Percentiles rank a stretch among this genome's conserved stretches.
These are phyloP conservation scores for Helicostylum pulchrum DNA, from an alignment of 192 early-diverging fungal species.

Conservation along the genomic window DNA sequence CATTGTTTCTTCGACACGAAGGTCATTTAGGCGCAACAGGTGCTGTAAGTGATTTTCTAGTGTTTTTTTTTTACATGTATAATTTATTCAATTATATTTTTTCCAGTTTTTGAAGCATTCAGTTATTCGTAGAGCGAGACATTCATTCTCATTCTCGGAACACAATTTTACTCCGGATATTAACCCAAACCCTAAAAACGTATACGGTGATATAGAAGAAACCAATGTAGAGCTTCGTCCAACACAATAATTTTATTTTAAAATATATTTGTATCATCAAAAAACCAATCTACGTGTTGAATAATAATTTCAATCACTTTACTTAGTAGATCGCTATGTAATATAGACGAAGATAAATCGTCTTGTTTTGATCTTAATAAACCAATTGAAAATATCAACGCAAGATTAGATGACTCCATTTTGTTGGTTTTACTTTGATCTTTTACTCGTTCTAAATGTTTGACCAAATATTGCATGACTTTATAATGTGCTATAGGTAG, in stretches of 20 bases:
- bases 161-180: conserved; percentile 60
- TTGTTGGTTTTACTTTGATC: conserved; percentile 72
- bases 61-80: conserved; percentile 1
- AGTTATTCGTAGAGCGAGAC: conserved; percentile 35
- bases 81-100: background rate
- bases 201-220: conserved; percentile 28
- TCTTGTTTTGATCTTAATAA: conserved; percentile 57
- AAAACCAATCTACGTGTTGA: conserved; percentile 61
- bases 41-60: conserved; percentile 45
- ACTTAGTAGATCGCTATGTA: conserved; percentile 62
- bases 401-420: conserved; percentile 88
- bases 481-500: conserved; percentile 57
- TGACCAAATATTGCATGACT: conserved; percentile 61
- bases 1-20: conserved; percentile 95
- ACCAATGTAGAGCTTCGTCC: conserved; percentile 30
- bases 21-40: conserved; percentile 95
- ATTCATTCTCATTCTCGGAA: conserved; percentile 72
- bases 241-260: conserved; percentile 4
- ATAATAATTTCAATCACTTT: conserved; percentile 67
- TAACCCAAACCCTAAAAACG: conserved; percentile 20
- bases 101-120: conserved; percentile 53
- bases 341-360: conserved; percentile 58
- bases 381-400: conserved; percentile 85
- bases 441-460: conserved; percentile 62
- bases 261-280: conserved; percentile 33